Evolutionary conservation across 2,329 filamentous ascomycete species (phyloP), one percentile per base, ranked within the genome.

Genomic region (Apiospora arundinis): DNA sequence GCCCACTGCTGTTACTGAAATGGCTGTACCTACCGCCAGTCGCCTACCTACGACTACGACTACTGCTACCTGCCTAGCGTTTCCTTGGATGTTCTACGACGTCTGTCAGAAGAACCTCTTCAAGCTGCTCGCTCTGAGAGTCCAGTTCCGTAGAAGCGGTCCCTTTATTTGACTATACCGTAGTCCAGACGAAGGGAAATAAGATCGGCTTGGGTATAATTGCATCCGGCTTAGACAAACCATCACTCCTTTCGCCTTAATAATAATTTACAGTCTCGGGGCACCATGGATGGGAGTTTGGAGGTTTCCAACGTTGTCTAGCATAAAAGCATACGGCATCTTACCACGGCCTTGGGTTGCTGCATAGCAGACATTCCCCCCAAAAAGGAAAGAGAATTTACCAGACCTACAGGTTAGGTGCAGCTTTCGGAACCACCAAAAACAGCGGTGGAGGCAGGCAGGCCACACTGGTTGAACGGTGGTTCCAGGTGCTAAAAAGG

Each of bases 271-370:
- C 56, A 63, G 32, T 63, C 32, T 40, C 56, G 56, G 56, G 56
- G 56, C 56, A 37, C 56, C 56, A 37, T 63, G 28, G 56, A 63
- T n/a, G 56, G 56, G 32, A 40, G n/a, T 63, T 37, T 37, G 28
- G 21, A 37, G 56, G 56, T 40, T 63, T 63, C 56, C 56, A 63
- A 63, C 56, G 32, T 63, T 40, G 32, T 40, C 56, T 63, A 63
- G 56, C 56, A 60, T 60, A n/a, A 37, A 60, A 60, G 52, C 28
- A 63, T 63, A 18, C 32, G n/a, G 40, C 56, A 21, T 63, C 56
- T 40, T 40, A 63, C 56, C 28, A 37, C 25, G 18, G 32, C 16
- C 56, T 63, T 32, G 56, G 56, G 32, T 23, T 16, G 6, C 9
- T 28, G 32, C 32, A 63, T 63, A 18, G 56, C 56, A 63, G 56